Evolutionary conservation across 345 rosid genomes (phyloP), one percentile per base, ranked within the genome.

Genomic region (Bruguiera gymnorhiza): DNA sequence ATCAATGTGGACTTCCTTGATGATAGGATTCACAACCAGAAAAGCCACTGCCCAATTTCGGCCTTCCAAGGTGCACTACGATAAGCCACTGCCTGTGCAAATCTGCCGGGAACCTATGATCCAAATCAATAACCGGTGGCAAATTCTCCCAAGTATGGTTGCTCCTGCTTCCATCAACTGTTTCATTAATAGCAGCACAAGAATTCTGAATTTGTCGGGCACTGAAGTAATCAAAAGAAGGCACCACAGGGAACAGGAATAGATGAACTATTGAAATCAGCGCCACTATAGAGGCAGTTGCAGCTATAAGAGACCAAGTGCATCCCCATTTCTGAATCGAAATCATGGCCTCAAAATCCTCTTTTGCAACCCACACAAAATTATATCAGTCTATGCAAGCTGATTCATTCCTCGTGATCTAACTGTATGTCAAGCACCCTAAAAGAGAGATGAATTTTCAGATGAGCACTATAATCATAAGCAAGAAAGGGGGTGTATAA

Each of bases 21-120:
- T 62, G 71, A 82, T 67, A 2, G 90, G n/a, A 76, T 81, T 94
- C 88, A 75, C 97, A 94, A 32, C 89, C 85, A 73, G 93, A 89
- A 75, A n/a, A 94, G 97, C 98, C 98, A 92, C 61, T 80, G 86
- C 3, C 97, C 99, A 21, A 90, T 85, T 73, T 78, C 80, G 16
- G 91, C 86, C 77, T 88, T 95, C 99, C 99, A 95, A 0, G 97
- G 90, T 30, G 96, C 93, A 70, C 89, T 83, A 32, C 81, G 85
- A 82, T 90, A 90, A 59, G 86, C 81, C 26, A 92, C 91, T 9
- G 89, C 96, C 20, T 74, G 62, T 86, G 95, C 70, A 70, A 83
- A 66, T 91, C 96, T n/a, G 80, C 81, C n/a, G 95, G 97, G 79
- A 94, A 88, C 73, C 70, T 83, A 4, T 62, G 72, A 72, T 82